phyloP scores from a whole-genome alignment of 352 stramenopile genomes.

The Pythium chondricola region DNA sequence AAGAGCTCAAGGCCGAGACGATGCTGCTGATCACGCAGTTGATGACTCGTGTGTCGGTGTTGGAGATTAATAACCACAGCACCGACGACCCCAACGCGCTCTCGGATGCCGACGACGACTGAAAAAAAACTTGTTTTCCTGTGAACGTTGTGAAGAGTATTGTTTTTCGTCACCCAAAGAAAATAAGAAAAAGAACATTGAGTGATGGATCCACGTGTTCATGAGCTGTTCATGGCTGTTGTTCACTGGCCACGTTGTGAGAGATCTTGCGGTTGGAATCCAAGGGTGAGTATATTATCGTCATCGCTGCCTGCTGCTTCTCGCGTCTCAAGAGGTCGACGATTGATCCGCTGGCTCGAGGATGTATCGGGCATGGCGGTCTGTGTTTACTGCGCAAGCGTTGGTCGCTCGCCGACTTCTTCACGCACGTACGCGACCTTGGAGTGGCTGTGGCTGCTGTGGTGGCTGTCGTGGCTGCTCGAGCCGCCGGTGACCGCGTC shows the following conservation, averaged over 20 bases:
- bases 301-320: too few species aligned
- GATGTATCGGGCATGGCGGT: too few species aligned
- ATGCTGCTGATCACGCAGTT: slow-evolving; percentile 81
- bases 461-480: slow-evolving; percentile 29
- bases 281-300: too few species aligned
- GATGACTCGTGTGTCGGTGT: slow-evolving; percentile 76
- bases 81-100: slow-evolving; percentile 28
- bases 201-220: too few species aligned
- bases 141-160: not conserved
- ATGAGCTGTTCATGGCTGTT: too few species aligned
- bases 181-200: too few species aligned
- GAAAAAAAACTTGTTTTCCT: slow-evolving; percentile 17
- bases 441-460: slow-evolving; percentile 25
- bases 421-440: slow-evolving; percentile 53
- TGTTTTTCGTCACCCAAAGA: too few species aligned
- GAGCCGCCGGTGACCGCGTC: slow-evolving; percentile 38
- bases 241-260: too few species aligned
- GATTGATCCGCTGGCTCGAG: too few species aligned
- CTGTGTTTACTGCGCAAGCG: slow-evolving; percentile 26
- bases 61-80: slow-evolving; percentile 50
- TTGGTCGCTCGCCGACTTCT: slow-evolving; percentile 56
- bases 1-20: slow-evolving; percentile 79
- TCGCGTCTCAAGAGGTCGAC: too few species aligned
- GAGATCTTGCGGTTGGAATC: too few species aligned
- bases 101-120: slow-evolving; percentile 18